Base-by-base conservation (phyloP, 2,329 filamentous ascomycete genomes). In the Penicillium janthinellum region DNA sequence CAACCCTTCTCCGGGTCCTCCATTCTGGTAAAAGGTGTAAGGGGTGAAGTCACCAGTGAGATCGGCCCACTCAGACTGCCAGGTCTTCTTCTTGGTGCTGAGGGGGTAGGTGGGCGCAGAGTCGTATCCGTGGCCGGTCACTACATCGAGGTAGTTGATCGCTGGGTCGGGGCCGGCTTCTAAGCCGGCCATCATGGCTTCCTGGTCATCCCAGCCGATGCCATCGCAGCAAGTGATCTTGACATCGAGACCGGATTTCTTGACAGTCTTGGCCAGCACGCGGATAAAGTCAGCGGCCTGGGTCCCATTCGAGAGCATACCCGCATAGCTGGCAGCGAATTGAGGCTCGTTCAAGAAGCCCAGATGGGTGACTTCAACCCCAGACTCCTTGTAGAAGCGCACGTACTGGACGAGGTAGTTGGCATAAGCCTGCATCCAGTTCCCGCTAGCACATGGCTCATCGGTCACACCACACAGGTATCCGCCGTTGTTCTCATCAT, bases 231-330 rank as follows among this genome's bases (percentile, higher is more conserved):
- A 81, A 37, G 74, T 77, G 35, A 81, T 77, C 8, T 71, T 75
- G 45, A 75, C 71, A 56, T 71, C 72, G 42, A 79, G 71, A 38
- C 74, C 75, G 51, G 72, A 64, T 14, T 68, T 47, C 65, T 78
- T 63, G 54, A 81, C 66, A n/a, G 78, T 75, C 10, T 73, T 69
- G 22, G 73, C 70, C 5, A 85, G 74, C 15, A 81, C 73, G 54
- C 75, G 72, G 71, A 85, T 81, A 68, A 85, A 84, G 39, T 81
- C 78, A 48, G 79, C 81, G 3, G 82, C 82, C 71, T 84, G 75
- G 12, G 72, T 75, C 52, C 78, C 79, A 37, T 76, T 71, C 8
- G 77, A 79, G 35, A 73, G 72, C 82, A 84, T 84, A 5, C 48
- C 31, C 14, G 48, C 48, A 37, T 51, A 51, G 48, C n/a, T 34